phyloP scores from a whole-genome alignment of 768 basidiomycete species.

The Suillus discolor region DNA sequence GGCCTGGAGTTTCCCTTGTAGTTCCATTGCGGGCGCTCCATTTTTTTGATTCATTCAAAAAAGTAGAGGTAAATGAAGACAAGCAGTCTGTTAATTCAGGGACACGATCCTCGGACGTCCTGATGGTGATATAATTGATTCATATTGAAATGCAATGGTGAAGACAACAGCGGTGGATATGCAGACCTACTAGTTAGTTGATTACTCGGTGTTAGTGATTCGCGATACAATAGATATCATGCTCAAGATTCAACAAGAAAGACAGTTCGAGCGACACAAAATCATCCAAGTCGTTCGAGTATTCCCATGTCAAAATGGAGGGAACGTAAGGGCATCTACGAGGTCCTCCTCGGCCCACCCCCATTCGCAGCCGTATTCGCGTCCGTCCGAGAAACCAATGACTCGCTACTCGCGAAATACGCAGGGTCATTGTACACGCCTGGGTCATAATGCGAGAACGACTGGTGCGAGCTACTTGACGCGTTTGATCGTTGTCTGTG shows the following conservation, averaged over 20 bases:
- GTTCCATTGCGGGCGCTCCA: no score
- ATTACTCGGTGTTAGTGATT: background rate
- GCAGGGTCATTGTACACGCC: slow-evolving; percentile 29
- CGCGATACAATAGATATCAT: background rate
- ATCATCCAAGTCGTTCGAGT: slow-evolving; percentile 14
- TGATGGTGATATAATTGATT: background rate
- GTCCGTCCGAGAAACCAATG: slow-evolving; percentile 26
- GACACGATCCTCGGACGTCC: background rate
- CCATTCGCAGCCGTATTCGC: slow-evolving; percentile 29
- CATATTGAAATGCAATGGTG: background rate
- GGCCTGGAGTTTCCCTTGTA: no score
- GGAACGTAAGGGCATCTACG: slow-evolving; percentile 15
- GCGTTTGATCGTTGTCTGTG: slow-evolving; percentile 26
- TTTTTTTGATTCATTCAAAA: no score
- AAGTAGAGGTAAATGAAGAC: no score
- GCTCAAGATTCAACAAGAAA: slow-evolving; percentile 1
- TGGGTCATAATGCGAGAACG: slow-evolving; percentile 24
- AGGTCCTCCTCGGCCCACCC: slow-evolving; percentile 21
- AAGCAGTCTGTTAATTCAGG: background rate
- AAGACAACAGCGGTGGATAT: background rate
- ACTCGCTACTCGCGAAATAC: slow-evolving; percentile 28
- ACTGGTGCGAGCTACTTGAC: slow-evolving; percentile 22
- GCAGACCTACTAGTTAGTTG: background rate
- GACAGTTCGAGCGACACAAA: background rate
- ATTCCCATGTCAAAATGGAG: slow-evolving; percentile 21